phyloP scores from a whole-genome alignment of 2,329 filamentous ascomycete species.

The Trichoderma atrobrunneum region DNA sequence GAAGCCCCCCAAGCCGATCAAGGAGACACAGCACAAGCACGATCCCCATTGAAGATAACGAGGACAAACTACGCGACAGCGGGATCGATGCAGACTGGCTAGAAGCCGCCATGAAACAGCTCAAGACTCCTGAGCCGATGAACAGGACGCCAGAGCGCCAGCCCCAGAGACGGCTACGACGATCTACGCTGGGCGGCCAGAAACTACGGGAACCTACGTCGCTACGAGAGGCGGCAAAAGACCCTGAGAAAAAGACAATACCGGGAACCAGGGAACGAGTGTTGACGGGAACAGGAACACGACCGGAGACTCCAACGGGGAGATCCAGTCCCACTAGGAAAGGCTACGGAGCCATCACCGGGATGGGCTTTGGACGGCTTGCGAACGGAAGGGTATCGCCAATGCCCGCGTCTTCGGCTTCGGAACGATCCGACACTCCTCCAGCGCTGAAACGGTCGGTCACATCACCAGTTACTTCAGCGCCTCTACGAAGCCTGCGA shows the following conservation, averaged over 20 bases:
- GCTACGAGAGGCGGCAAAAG: slow-evolving; percentile 38
- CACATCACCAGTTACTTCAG: slow-evolving; percentile 5
- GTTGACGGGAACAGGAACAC: slow-evolving; percentile 22
- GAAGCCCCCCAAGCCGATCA: slow-evolving; percentile 43
- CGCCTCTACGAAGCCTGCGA: background rate
- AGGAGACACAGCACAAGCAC: slow-evolving; percentile 34
- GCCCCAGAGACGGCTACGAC: slow-evolving; percentile 27
- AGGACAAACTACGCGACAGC: slow-evolving; percentile 52
- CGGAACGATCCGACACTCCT: slow-evolving; percentile 16
- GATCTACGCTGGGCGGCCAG: slow-evolving; percentile 29
- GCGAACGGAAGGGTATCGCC: slow-evolving; percentile 5
- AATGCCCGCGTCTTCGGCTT: slow-evolving; percentile 6
- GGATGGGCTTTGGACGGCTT: slow-evolving; percentile 2
- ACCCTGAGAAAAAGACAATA: slow-evolving; percentile 42
- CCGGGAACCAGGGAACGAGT: slow-evolving; percentile 19
- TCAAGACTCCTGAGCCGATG: slow-evolving; percentile 31
- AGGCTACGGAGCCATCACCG: slow-evolving; percentile 30
- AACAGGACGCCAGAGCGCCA: background rate
- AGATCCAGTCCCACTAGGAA: slow-evolving; percentile 25
- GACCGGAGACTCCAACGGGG: slow-evolving; percentile 16
- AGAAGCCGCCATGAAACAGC: slow-evolving; percentile 30
- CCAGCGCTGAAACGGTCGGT: slow-evolving; percentile 5
- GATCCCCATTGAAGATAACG: slow-evolving; percentile 27
- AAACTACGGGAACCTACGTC: slow-evolving; percentile 38
- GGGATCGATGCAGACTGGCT: slow-evolving; percentile 52